phyloP scores from a whole-genome alignment of 345 rosid genomes.

The Pseudoturritis turrita region DNA sequence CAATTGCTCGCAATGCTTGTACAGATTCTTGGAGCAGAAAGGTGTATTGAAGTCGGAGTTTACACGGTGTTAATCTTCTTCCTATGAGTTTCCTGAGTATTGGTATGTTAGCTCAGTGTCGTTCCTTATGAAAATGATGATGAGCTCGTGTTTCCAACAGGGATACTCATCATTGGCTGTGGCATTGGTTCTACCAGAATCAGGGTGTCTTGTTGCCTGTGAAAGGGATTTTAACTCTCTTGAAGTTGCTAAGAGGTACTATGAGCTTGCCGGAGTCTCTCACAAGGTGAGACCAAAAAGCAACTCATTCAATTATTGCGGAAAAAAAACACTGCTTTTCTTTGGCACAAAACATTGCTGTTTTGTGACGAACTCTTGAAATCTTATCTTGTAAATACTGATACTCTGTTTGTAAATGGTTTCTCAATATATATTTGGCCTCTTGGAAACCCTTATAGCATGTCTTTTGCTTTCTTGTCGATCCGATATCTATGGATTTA shows the following conservation, averaged over 20 bases:
- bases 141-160: conserved; percentile 30
- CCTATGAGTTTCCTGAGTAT: neutral
- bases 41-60: conserved; percentile 90
- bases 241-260: conserved; percentile 72
- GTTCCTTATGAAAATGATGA: neutral
- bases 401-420: neutral
- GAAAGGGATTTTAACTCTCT: conserved; percentile 76
- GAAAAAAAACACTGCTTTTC: neutral
- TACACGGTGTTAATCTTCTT: conserved; percentile 50
- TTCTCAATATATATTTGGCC: neutral
- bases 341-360: neutral
- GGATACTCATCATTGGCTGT: conserved; percentile 93
- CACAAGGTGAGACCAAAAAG: conserved; percentile 55
- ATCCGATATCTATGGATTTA: neutral
- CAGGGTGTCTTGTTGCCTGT: conserved; percentile 82
- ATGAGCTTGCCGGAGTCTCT: conserved; percentile 69
- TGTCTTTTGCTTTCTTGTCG: neutral
- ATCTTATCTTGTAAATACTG: neutral
- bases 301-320: neutral
- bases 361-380: neutral
- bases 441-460: neutral
- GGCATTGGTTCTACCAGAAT: conserved; percentile 74
- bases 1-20: conserved; percentile 90
- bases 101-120: neutral
- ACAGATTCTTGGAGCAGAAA: conserved; percentile 70